These are phyloP conservation scores for Pyrrhoderma lamaoense DNA, from an alignment of 1,284 basidiomycete genomes.

Conservation along the genomic window DNA sequence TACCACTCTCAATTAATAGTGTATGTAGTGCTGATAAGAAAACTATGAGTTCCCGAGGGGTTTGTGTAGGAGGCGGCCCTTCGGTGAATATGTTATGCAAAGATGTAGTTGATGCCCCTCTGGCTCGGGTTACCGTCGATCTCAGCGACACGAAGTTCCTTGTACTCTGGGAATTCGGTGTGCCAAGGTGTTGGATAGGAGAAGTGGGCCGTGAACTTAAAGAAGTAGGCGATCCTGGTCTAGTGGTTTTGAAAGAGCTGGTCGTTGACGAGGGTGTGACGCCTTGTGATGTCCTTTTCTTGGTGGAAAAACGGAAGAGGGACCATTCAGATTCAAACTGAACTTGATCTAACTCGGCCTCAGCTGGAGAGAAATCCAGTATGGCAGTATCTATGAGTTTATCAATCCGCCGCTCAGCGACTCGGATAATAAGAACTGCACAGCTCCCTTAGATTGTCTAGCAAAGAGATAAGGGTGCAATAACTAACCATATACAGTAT, in stretches of 20 bases:
- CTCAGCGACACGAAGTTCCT: constrained; percentile 56
- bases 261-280: constrained; percentile 28
- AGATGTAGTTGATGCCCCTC: constrained; percentile 38
- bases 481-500: constrained; percentile 84
- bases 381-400: constrained; percentile 77
- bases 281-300: constrained; percentile 46
- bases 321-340: constrained; percentile 97
- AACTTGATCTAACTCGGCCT: constrained; percentile 73
- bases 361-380: constrained; percentile 76
- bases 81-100: constrained; percentile 49
- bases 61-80: constrained; percentile 33
- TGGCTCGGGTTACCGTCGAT: constrained; percentile 49
- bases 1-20: constrained; percentile 78
- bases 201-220: constrained; percentile 36
- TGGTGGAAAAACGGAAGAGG: constrained; percentile 70
- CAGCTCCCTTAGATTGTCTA: constrained; percentile 11
- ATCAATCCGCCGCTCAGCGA: constrained; percentile 86
- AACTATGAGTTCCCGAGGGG: constrained; percentile 65
- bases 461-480: constrained; percentile 5
- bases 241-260: constrained; percentile 24
- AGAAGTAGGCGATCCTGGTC: constrained; percentile 11
- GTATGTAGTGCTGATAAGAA: constrained; percentile 87
- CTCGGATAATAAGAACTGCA: constrained; percentile 90
- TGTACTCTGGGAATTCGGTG: constrained; percentile 37
- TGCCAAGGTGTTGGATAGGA: constrained; percentile 32